These are phyloP conservation scores for Labyrinthula sp. DNA, from an alignment of 352 stramenopile species.

Conservation along the genomic window DNA sequence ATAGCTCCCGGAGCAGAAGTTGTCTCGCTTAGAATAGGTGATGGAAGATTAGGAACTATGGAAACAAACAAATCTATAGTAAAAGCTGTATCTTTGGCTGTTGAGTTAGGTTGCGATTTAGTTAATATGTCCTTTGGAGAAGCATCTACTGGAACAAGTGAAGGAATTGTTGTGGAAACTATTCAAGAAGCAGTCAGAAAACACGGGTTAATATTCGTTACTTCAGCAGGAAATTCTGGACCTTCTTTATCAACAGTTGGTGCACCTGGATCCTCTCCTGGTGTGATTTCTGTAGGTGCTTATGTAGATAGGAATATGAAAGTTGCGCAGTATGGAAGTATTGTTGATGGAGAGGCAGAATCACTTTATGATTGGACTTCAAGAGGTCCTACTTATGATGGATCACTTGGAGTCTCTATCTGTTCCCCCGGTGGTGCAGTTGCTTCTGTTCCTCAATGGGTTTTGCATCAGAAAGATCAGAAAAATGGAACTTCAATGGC, in stretches of 20 bases:
- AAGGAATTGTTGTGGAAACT: conserved; percentile 60
- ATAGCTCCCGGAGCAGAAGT: conserved; percentile 76
- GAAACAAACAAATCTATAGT: conserved; percentile 66
- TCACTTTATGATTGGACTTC: conserved; percentile 67
- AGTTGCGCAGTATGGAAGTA: conserved; percentile 17
- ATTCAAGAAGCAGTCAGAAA: conserved; percentile 64
- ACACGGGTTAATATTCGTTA: conserved; percentile 73
- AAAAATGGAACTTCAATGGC: conserved; percentile 93
- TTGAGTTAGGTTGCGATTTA: conserved; percentile 61
- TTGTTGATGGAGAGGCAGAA: conserved; percentile 1
- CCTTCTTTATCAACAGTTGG: conserved; percentile 76
- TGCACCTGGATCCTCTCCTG: conserved; percentile 58
- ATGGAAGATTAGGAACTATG: conserved; percentile 70
- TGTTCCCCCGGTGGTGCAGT: conserved; percentile 77
- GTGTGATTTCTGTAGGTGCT: conserved; percentile 68
- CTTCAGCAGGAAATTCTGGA: conserved; percentile 77
- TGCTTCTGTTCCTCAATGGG: conserved; percentile 73
- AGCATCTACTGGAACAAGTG: conserved; percentile 57
- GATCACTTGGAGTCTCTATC: conserved; percentile 63
- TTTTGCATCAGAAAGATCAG: conserved; percentile 74
- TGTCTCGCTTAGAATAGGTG: conserved; percentile 76
- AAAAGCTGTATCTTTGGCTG: conserved; percentile 63
- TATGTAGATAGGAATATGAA: conserved; percentile 35
- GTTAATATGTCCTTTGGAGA: conserved; percentile 92
- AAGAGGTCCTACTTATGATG: conserved; percentile 68